These are phyloP conservation scores for Phytopythium helicoides DNA, from an alignment of 352 stramenopile species.

Conservation along the genomic window DNA sequence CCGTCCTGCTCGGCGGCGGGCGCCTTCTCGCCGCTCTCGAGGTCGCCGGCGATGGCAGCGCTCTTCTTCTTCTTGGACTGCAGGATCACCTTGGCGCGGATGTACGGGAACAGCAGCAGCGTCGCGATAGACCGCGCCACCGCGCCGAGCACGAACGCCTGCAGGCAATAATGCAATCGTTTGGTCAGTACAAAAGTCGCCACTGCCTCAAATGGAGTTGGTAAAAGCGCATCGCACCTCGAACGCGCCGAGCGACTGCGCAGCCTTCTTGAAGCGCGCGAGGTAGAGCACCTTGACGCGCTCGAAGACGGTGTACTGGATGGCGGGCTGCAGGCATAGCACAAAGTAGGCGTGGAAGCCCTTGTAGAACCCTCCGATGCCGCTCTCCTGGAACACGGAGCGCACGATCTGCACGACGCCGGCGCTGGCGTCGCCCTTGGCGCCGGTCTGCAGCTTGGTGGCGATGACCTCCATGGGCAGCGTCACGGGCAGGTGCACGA, in stretches of 20 bases:
- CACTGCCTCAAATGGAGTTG: background rate
- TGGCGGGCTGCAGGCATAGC: slow-evolving; percentile 95
- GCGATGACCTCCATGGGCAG: slow-evolving; percentile 88
- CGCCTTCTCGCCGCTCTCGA: slow-evolving; percentile 8
- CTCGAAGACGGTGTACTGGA: slow-evolving; percentile 97
- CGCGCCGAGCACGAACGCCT: slow-evolving; percentile 95
- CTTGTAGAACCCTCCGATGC: slow-evolving; percentile 79
- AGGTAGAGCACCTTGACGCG: slow-evolving; percentile 78
- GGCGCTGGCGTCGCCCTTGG: slow-evolving; percentile 27
- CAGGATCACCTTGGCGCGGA: slow-evolving; percentile 95
- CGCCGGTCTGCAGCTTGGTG: slow-evolving; percentile 79
- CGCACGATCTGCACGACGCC: slow-evolving; percentile 63
- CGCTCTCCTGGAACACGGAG: slow-evolving; percentile 66
- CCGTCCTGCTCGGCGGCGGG: slow-evolving; percentile 59
- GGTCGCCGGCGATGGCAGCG: slow-evolving; percentile 10
- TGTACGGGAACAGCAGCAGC: slow-evolving; percentile 96
- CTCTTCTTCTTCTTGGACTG: slow-evolving; percentile 83
- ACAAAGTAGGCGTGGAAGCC: slow-evolving; percentile 92
- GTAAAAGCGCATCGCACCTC: slow-evolving; percentile 54
- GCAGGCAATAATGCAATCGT: too few relatives aligned
- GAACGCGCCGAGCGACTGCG: slow-evolving; percentile 55
- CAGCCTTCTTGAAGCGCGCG: slow-evolving; percentile 51
- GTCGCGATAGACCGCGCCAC: slow-evolving; percentile 93
- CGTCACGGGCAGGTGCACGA: slow-evolving; percentile 74
- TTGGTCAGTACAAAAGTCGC: too few relatives aligned